Base-by-base conservation (phyloP, 441 rosid genomes). In the Adansonia madagascariensis region DNA sequence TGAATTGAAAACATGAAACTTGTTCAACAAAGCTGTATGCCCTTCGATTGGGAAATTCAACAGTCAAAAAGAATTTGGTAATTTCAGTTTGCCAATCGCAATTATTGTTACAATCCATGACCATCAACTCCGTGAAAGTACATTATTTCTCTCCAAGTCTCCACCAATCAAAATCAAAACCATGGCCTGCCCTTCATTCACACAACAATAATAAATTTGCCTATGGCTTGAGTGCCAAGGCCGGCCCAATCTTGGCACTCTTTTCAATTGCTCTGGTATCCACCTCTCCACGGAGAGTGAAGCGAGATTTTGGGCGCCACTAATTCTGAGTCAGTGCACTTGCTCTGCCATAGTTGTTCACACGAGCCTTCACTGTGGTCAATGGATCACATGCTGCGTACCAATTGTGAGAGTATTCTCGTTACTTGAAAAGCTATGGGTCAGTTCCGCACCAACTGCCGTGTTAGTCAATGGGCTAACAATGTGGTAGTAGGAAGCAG, bases 391-490 rank as follows among this genome's bases (percentile, higher is more conserved):
- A 61, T 94, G 92, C 80, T 96, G 98, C 15, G 98, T 88, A 14
- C 98, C 99, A 0, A 96, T 80, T 6, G 94, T 91, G 64, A 96
- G 83, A 1, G 92, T 81, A 84, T 92, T 96, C 77, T 92, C 96
- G 1, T 92, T 90, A 87, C 79, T 91, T n/a, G 98, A 80, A 67
- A 94, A 91, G 87, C 89, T 87, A 72, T 88, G 99, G 79, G 78
- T 87, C 70, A 96, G 88, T 92, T 96, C 99, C 0, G 97, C 99
- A 17, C 99, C 99, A 50, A 96, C 98, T 39, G 94, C 93, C 6
- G 98, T 95, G 82, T 82, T 91, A 68, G 85, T 89, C 85, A 91
- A 79, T 0, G 95, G 99, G 82, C 89, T 91, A 77, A 94, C 98
- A 8, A 77, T 72, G 84, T 91, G 98, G 85, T 94, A 96, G 85